phyloP scores from a whole-genome alignment of 805 yeast genomes.

The Komagataella mondaviorum region DNA sequence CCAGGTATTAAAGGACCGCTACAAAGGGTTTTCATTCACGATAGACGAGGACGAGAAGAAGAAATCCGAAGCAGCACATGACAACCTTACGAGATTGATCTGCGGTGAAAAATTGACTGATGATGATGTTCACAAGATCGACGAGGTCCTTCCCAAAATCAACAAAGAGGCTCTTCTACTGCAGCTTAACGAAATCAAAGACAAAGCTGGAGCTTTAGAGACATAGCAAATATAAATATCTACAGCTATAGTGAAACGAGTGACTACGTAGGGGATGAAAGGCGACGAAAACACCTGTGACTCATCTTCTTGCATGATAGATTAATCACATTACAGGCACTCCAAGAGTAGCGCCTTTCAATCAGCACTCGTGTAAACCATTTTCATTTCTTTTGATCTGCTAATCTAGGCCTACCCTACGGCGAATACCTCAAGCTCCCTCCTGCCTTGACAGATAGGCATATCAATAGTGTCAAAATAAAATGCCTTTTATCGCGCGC shows the following conservation, averaged over 20 bases:
- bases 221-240: not conserved
- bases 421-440: no score
- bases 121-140: constrained; percentile 6
- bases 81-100: not conserved
- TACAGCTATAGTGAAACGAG: not conserved
- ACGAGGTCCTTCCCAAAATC: constrained; percentile 8
- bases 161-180: constrained; percentile 10
- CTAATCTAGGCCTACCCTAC: no score
- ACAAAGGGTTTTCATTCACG: not conserved
- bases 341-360: no score
- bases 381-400: no score
- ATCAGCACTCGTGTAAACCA: no score
- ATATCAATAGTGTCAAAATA: no score
- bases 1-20: not conserved
- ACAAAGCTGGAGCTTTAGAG: constrained; percentile 4
- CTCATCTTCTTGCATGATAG: no score
- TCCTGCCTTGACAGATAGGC: no score
- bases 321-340: no score
- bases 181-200: constrained; percentile 13
- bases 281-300: no score
- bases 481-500: not conserved
- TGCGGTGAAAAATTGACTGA: constrained; percentile 5
- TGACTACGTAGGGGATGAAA: not conserved
- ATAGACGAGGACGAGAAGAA: not conserved
- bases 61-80: not conserved